Percentiles rank a stretch among this genome's conserved stretches.
phyloP scores from a whole-genome alignment of 2,329 filamentous ascomycete species.

The Pyrenophora teres region DNA sequence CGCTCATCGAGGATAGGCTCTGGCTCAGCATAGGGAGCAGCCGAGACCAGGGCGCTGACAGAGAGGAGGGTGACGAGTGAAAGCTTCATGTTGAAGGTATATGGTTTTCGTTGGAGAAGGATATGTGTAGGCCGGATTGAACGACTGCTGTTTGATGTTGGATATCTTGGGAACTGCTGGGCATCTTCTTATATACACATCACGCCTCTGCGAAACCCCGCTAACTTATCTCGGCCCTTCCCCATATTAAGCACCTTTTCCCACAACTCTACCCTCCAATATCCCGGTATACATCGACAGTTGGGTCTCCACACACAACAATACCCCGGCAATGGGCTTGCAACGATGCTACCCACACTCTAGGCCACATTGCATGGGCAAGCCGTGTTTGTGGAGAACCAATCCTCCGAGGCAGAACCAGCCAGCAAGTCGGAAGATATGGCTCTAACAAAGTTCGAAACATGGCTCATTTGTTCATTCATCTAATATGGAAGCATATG shows the following conservation, averaged over 20 bases:
- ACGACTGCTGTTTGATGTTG: no score
- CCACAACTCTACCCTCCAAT: background rate
- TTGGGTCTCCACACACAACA: background rate
- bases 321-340: no score
- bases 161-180: no score
- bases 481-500: background rate
- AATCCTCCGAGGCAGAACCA: no score
- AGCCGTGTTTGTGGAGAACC: no score
- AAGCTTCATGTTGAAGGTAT: conserved; percentile 38
- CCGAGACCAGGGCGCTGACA: conserved; percentile 34
- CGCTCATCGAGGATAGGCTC: conserved; percentile 35
- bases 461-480: background rate
- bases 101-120: background rate
- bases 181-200: conserved; percentile 7
- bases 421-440: no score
- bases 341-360: no score
- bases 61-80: conserved; percentile 35
- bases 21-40: conserved; percentile 37
- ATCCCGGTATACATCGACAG: background rate
- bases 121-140: background rate
- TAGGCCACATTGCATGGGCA: no score
- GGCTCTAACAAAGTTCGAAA: no score
- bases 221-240: background rate
- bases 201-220: no score
- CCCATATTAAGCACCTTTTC: background rate